phyloP scores from a whole-genome alignment of 768 basidiomycete species.

The Boletus bicolor region DNA sequence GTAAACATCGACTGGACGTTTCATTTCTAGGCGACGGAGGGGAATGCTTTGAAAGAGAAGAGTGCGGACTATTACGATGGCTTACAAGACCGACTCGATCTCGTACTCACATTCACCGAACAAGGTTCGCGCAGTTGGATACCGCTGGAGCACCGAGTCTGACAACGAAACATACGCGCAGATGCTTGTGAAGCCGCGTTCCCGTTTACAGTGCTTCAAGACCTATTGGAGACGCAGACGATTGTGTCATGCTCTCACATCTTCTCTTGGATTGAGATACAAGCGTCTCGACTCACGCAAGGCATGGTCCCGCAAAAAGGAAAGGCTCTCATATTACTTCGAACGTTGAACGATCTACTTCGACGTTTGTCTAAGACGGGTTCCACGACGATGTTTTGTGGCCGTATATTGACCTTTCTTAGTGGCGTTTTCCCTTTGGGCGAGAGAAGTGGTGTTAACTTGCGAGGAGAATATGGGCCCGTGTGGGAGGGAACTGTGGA shows the following conservation, averaged over 20 bases:
- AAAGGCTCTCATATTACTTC: constrained; percentile 79
- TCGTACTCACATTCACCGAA: constrained; percentile 74
- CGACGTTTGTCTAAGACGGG: constrained; percentile 85
- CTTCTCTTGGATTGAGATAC: constrained; percentile 83
- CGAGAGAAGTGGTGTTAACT: constrained; percentile 88
- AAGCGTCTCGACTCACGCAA: constrained; percentile 65
- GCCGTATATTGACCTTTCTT: constrained; percentile 83
- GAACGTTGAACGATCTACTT: constrained; percentile 84
- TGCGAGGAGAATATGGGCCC: constrained; percentile 84
- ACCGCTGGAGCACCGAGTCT: background rate
- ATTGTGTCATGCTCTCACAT: constrained; percentile 82
- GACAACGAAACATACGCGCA: constrained; percentile 23
- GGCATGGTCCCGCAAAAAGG: constrained; percentile 84
- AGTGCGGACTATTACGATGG: constrained; percentile 57
- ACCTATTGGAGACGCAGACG: constrained; percentile 82
- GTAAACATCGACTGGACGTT: background rate
- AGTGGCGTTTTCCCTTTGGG: constrained; percentile 84
- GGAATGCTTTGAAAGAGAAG: constrained; percentile 53
- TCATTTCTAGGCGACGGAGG: constrained; percentile 57
- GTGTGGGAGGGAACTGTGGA: constrained; percentile 67
- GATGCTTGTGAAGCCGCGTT: constrained; percentile 78
- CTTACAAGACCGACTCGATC: constrained; percentile 62
- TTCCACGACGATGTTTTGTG: constrained; percentile 81
- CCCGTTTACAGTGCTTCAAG: constrained; percentile 72
- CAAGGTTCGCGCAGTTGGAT: constrained; percentile 48